phyloP scores from a whole-genome alignment of 176 grass and related monocot genomes.

The barley (Hordeum vulgare) region DNA sequence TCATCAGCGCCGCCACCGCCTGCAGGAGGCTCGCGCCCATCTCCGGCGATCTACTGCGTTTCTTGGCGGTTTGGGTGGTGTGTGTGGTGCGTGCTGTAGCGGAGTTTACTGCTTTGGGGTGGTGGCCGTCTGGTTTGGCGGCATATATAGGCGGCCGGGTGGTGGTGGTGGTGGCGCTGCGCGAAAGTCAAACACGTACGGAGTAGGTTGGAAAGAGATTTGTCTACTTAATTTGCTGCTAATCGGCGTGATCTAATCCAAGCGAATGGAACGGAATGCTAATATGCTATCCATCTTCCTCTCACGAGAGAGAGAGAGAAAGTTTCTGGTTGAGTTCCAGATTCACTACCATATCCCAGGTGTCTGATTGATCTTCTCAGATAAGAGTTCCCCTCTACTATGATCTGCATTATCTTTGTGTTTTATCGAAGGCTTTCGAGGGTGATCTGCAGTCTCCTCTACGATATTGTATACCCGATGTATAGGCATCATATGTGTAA shows the following conservation, averaged over 20 bases:
- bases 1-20: constrained; percentile 46
- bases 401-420: too few species aligned
- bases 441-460: background rate
- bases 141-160: background rate
- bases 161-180: background rate
- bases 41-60: background rate
- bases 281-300: background rate
- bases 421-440: too few species aligned
- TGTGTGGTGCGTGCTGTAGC: background rate
- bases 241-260: background rate
- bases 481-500: too few species aligned
- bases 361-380: background rate
- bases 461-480: too few species aligned
- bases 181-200: constrained; percentile 28
- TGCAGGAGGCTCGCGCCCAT: constrained; percentile 55
- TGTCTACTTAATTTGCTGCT: background rate
- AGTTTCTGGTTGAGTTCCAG: background rate
- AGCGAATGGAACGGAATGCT: background rate
- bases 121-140: constrained; percentile 15
- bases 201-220: constrained; percentile 13
- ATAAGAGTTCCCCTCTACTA: background rate
- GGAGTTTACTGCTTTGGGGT: background rate
- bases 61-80: background rate
- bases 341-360: background rate
- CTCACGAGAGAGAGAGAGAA: background rate